Evolutionary conservation across 108 stramenopile species (phyloP).

Genomic region (Aurantiochytrium sp.): DNA sequence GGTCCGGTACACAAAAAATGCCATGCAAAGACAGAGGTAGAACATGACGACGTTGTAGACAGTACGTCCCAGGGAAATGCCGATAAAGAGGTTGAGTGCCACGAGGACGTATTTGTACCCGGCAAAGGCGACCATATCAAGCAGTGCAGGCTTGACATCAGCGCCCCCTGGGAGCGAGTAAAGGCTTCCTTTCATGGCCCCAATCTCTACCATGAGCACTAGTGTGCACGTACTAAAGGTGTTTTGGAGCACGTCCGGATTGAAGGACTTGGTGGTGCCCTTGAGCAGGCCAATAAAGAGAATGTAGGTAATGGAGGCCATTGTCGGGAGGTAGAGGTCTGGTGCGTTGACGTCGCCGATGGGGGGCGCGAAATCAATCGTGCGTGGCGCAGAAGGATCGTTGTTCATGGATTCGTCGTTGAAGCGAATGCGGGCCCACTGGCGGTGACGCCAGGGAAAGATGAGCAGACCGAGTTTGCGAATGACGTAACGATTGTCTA

Average conservation of each 20-base stretch:
- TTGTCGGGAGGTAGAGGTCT: conserved; percentile 90
- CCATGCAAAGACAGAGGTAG: conserved; percentile 17
- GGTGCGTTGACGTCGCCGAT: conserved; percentile 82
- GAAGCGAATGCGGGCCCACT: conserved; percentile 62
- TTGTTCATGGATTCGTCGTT: conserved; percentile 33
- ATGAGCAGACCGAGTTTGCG: conserved; percentile 73
- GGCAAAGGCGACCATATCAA: conserved; percentile 40
- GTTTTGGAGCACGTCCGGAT: conserved; percentile 79
- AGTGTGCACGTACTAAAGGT: conserved; percentile 75
- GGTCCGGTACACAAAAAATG: conserved; percentile 23
- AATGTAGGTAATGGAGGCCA: conserved; percentile 89
- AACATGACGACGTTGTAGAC: conserved; percentile 25
- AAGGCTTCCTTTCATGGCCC: conserved; percentile 73
- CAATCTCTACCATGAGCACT: conserved; percentile 76
- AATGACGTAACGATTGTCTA: conserved; percentile 85
- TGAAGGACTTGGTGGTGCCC: conserved; percentile 75
- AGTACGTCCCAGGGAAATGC: neutral
- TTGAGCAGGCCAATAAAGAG: conserved; percentile 78
- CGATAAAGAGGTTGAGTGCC: neutral
- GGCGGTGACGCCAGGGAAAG: conserved; percentile 67
- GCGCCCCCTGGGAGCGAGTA: conserved; percentile 57
- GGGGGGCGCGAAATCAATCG: conserved; percentile 62
- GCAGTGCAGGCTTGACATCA: conserved; percentile 22
- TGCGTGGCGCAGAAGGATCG: neutral
- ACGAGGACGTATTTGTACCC: conserved; percentile 50